These are phyloP conservation scores for Xylaria sp. DNA, from an alignment of 2,329 filamentous ascomycete species.

Conservation along the genomic window DNA sequence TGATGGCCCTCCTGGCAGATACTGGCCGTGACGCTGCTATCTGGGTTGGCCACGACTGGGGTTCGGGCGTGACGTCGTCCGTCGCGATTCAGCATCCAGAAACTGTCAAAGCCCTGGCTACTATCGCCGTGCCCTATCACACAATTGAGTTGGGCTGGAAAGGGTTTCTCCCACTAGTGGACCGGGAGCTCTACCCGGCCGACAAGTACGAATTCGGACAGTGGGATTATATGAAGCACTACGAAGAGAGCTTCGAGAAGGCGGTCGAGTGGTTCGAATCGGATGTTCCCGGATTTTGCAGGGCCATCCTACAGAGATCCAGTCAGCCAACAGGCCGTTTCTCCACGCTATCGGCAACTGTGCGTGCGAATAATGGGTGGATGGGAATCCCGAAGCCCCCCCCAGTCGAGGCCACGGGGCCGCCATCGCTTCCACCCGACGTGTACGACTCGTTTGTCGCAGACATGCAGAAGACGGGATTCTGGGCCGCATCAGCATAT, in stretches of 20 bases:
- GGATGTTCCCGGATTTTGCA: conserved; percentile 27
- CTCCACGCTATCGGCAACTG: neutral
- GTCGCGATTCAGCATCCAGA: conserved; percentile 40
- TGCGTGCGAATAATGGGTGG: conserved; percentile 25
- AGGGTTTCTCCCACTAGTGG: conserved; percentile 42
- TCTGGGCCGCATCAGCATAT: conserved; percentile 35
- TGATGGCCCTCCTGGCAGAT: conserved; percentile 43
- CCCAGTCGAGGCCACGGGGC: neutral
- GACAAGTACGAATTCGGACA: conserved; percentile 46
- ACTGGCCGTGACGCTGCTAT: conserved; percentile 45
- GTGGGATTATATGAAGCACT: conserved; percentile 41
- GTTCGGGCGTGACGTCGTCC: conserved; percentile 36
- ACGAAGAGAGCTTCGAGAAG: conserved; percentile 37
- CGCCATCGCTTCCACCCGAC: conserved; percentile 21
- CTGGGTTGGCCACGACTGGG: conserved; percentile 57
- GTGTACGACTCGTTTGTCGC: conserved; percentile 29
- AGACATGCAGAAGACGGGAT: conserved; percentile 48
- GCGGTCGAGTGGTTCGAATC: conserved; percentile 26
- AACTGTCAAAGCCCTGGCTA: conserved; percentile 33
- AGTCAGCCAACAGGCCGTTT: conserved; percentile 40
- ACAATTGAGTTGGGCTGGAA: conserved; percentile 49
- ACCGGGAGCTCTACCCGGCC: conserved; percentile 52
- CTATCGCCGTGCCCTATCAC: conserved; percentile 48
- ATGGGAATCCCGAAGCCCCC: conserved; percentile 8
- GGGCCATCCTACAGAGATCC: conserved; percentile 8